Evolutionary conservation across 805 yeast genomes (phyloP), one percentile per base, ranked within the genome.

Genomic region (Yarrowia hollandica): DNA sequence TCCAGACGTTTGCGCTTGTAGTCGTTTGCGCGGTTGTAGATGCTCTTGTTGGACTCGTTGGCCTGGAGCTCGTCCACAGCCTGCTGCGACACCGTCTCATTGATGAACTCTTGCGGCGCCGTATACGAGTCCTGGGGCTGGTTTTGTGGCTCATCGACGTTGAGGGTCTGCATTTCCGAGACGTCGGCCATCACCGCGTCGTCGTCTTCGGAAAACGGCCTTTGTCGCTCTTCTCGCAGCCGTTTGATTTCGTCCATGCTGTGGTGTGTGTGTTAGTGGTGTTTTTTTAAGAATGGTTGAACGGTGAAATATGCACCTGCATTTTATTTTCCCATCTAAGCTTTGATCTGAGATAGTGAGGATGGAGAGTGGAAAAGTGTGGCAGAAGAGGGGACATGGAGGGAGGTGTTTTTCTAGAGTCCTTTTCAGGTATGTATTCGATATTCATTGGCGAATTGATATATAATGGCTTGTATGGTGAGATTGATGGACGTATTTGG

Each of bases 1-100:
- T 71, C 69, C 23, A 69, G 68, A 61, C 75, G 73, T 61, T 76
- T 74, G 61, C 69, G 74, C 48, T 80, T 84, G 66, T 82, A 84
- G 5, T 75, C 79, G 42, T 74, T 71, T 64, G 79, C 83, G 16
- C 76, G 71, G 3, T 72, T 71, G 34, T 64, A 68, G 34, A 68
- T 62, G 16, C 66, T 61, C 38, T 62, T 61, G 59, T 37, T 61
- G 63, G 63, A 59, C 63, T 37, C 50, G 60, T 64, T 61, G 38
- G 64, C 64, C 42, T 50, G 61, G 31, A 68, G 60, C 69, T 61
- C 11, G 65, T 68, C 71, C 57, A 75, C 79, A 11, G 61, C 61
- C 12, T 68, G 71, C 10, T 65, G 72, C 18, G 62, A 65, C 10
- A 60, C 66, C 9, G 66, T 64, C 41, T 69, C 71, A 8, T 69